phyloP scores from a whole-genome alignment of 177 flowering plant genomes.

The Vitis hybrid region DNA sequence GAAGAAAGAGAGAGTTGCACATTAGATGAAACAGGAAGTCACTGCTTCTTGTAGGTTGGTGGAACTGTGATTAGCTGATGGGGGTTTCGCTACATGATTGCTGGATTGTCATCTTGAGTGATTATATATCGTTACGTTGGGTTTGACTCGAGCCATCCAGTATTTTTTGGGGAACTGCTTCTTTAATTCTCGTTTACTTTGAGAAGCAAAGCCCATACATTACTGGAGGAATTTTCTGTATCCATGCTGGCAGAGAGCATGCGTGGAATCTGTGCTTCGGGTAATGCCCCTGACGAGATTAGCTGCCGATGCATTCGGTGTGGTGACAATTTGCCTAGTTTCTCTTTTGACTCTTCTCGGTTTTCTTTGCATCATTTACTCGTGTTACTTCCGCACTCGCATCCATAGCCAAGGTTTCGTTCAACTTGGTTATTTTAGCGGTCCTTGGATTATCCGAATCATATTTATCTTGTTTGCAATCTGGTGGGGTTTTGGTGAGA shows the following conservation, averaged over 20 bases:
- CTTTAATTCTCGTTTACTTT: slow-evolving; percentile 11
- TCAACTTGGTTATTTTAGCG: slow-evolving; percentile 74
- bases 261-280: slow-evolving; percentile 91
- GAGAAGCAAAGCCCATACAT: slow-evolving; percentile 19
- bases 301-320: slow-evolving; percentile 94
- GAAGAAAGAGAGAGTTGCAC: too few species aligned
- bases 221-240: slow-evolving; percentile 26
- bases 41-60: not conserved
- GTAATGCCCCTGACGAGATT: slow-evolving; percentile 98
- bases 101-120: not conserved
- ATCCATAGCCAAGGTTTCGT: slow-evolving; percentile 42
- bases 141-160: slow-evolving; percentile 4
- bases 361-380: slow-evolving; percentile 68
- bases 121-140: slow-evolving; percentile 4
- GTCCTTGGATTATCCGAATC: slow-evolving; percentile 88
- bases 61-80: not conserved
- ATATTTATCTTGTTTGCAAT: slow-evolving; percentile 57
- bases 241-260: slow-evolving; percentile 98
- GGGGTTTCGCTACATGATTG: slow-evolving; percentile 2
- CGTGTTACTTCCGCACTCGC: slow-evolving; percentile 65
- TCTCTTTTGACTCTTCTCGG: slow-evolving; percentile 61
- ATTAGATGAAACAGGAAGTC: too few species aligned
- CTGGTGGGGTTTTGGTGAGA: slow-evolving; percentile 89
- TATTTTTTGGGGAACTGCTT: slow-evolving; percentile 7
- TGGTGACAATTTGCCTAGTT: slow-evolving; percentile 86